Base-by-base conservation (phyloP, 1,284 basidiomycete species). In the Ustilago cynodontis region DNA sequence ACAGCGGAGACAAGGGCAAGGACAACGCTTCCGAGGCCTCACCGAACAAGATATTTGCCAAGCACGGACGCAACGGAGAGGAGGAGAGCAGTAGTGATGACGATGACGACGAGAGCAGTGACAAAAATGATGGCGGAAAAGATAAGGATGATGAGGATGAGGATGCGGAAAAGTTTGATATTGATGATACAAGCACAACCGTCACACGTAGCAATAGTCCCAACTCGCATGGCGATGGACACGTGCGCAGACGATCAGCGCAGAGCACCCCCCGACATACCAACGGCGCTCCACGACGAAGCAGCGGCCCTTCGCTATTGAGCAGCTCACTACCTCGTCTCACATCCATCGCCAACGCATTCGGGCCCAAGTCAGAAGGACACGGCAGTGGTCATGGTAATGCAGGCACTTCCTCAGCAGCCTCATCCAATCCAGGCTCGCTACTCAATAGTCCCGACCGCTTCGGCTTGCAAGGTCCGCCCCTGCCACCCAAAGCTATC, bases 151-250 rank as follows among this genome's bases (percentile, higher is more conserved):
- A 78, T 7, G 77, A 76, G 13, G 77, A 81, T 1, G 79, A 78
- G 28, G 68, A 77, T 29, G 65, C 69, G 4, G 82, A 85, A 18
- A 75, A 81, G 37, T 85, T 79, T 47, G 84, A 85, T 51, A 85
- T 85, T 22, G 82, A 85, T 52, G 84, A 85, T 43, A 79, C 78
- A 18, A 77, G 74, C 63, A 77, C 80, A 7, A 71, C 77, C 3
- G 64, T 71, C 20, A 78, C 76, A 3, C 59, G 81, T n/a, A 65
- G 71, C 57, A 73, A 70, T 60, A 77, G 70, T 43, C 76, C 79
- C 13, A 69, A 53, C 61, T 47, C 54, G 56, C 72, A 71, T 22
- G 54, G 50, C 35, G 69, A 69, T n/a, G 65, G 67, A 4, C 71
- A 61, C 3, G 63, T 65, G 5, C 71, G 64, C 28, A 66, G 73